Base-by-base conservation (phyloP, 1,139 yeast species). In the Geotrichum candidum region DNA sequence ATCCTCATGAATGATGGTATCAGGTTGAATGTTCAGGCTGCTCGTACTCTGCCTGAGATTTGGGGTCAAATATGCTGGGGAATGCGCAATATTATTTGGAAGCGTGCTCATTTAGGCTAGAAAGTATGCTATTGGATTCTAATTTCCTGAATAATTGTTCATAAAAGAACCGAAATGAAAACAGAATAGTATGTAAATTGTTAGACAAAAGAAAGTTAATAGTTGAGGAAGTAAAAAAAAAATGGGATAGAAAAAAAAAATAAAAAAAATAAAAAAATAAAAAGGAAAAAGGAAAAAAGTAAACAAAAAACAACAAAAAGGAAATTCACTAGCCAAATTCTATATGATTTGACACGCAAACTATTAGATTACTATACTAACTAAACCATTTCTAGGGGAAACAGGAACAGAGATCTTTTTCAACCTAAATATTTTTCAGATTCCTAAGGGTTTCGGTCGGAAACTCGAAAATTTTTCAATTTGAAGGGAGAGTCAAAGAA, bases 21-120 rank as follows among this genome's bases (percentile, higher is more conserved):
- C 58, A 4, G 61, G 55, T 33, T 54, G 57, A 31, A 41, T 56
- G 41, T 41, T 41, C 22, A 59, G 45, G 38, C 53, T 54, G 33
- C 56, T 59, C 23, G 56, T 23, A 29, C 61, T 59, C 45, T 59
- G 58, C 23, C 58, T 54, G 56, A 51, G 52, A 35, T 35, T 55
- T 25, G 57, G 61, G 11, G 61, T 52, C 52, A 57, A 52, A 41
- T 45, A 54, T 51, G 58, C 62, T 23, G 58, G 53, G 25, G 51
- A 23, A 4, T 45, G 53, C 10, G 31, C 51, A 9, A 54, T 22
- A 27, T 18, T 38, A 15, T 18, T 48, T 11, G 25, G 56, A 15
- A 38, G 56, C 15, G 27, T 35, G 33, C 48, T 53, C 46, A 53
- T 53, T 18, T 38, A 13, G 15, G 15, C n/a, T 38, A 2, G 13